Base-by-base conservation (phyloP, 2,329 filamentous ascomycete species). In the Biscogniauxia mediterranea region DNA sequence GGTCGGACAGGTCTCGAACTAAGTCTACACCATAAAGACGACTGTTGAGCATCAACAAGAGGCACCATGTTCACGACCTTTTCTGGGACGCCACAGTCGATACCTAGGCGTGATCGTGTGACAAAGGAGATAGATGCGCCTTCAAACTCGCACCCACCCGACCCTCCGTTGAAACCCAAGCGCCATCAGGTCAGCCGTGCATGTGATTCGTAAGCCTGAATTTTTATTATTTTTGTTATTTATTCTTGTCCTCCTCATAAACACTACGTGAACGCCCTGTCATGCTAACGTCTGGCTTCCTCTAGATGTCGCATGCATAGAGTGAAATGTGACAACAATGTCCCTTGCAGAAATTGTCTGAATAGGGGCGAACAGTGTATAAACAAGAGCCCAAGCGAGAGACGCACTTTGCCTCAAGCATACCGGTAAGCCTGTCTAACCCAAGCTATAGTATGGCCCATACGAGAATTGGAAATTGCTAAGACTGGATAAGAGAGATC, bases 301-400 rank as follows among this genome's bases (percentile, higher is more conserved):
- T 1, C 50, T 21, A 69, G 74, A 69, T 80, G 78, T 63, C 77
- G 77, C 2, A 69, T 75, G 53, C 73, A 79, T 57, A 74, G 78
- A 17, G 72, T 78, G 55, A 79, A 78, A 66, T 80, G 78, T 66
- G 77, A 79, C 65, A 73, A 71, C 56, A 69, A 69, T 23, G 63
- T 71, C 56, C 78, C 78, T 9, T 80, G 78, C 67, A 67, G 62
- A 38, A 80, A 79, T 64, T 80, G 78, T 65, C 64, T 70, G 59
- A 70, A 57, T 20, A 73, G 73, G 51, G 74, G 74, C 7, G 68
- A 74, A 17, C 67, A 71, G 52, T 79, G 77, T 59, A 76, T 70
- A 61, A 73, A 73, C 49, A 71, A 71, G 21, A 70, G 68, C 20
- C 69, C 73, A 1, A 69, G 69, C 7, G 72, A 75, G 67, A 71